These are phyloP conservation scores for Pseudevernia furfuracea DNA, from an alignment of 495 filamentous ascomycete species.

Conservation along the genomic window DNA sequence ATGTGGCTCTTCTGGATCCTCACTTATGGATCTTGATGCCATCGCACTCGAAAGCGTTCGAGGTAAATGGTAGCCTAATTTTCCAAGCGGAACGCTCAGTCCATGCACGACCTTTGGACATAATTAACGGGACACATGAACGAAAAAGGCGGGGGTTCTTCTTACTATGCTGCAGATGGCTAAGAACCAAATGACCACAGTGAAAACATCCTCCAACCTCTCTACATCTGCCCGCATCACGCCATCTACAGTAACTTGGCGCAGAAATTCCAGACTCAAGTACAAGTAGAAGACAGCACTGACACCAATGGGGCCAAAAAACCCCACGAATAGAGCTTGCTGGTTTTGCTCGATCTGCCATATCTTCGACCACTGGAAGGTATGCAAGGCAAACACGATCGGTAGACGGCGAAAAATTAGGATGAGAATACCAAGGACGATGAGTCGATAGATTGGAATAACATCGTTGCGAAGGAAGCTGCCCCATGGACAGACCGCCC, in stretches of 20 bases:
- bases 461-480: conserved; percentile 59
- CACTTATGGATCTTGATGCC: conserved; percentile 19
- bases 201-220: conserved; percentile 53
- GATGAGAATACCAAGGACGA: conserved; percentile 73
- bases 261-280: conserved; percentile 60
- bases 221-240: conserved; percentile 57
- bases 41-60: conserved; percentile 55
- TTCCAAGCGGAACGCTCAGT: conserved; percentile 74
- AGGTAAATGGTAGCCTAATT: conserved; percentile 72
- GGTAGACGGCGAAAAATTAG: conserved; percentile 74
- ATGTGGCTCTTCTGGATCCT: conserved; percentile 14
- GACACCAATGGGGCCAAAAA: conserved; percentile 94
- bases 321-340: conserved; percentile 79
- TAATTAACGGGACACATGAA: conserved; percentile 2
- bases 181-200: conserved; percentile 78
- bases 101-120: conserved; percentile 67
- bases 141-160: conserved; percentile 15
- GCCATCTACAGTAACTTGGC: conserved; percentile 48
- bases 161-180: conserved; percentile 79
- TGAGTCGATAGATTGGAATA: conserved; percentile 68
- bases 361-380: conserved; percentile 46
- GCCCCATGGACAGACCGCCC: conserved; percentile 77
- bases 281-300: conserved; percentile 87
- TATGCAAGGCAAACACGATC: conserved; percentile 61
- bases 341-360: conserved; percentile 66